These are phyloP conservation scores for Lactarius hatsudake DNA, from an alignment of 768 basidiomycete species.

Conservation along the genomic window DNA sequence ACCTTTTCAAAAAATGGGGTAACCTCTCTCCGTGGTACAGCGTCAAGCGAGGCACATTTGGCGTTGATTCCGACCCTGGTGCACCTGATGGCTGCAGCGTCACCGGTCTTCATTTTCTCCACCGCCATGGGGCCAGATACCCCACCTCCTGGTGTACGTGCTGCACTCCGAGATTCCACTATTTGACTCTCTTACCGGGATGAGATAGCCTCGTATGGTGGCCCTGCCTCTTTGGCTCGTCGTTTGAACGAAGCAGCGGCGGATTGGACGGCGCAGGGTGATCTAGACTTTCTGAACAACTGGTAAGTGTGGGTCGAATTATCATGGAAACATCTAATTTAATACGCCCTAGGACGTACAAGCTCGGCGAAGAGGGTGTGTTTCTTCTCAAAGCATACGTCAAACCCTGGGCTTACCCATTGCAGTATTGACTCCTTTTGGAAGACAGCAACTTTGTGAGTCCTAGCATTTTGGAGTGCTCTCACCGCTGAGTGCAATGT, in stretches of 20 bases:
- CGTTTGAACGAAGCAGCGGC: slow-evolving; percentile 53
- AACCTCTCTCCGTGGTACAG: slow-evolving; percentile 87
- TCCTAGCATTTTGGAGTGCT: slow-evolving; percentile 10
- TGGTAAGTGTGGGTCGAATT: slow-evolving; percentile 52
- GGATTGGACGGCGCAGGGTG: slow-evolving; percentile 62
- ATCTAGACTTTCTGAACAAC: slow-evolving; percentile 72
- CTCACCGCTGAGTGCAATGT: slow-evolving; percentile 1
- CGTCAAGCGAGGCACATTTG: slow-evolving; percentile 61
- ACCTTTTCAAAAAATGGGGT: slow-evolving; percentile 77
- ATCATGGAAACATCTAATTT: neutral
- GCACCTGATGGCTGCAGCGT: slow-evolving; percentile 67
- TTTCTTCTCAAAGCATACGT: neutral
- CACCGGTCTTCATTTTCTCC: slow-evolving; percentile 74
- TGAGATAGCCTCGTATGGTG: slow-evolving; percentile 54
- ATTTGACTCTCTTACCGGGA: slow-evolving; percentile 9
- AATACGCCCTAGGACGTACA: slow-evolving; percentile 64
- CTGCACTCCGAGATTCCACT: neutral
- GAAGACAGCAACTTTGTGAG: slow-evolving; percentile 80
- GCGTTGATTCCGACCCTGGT: slow-evolving; percentile 67
- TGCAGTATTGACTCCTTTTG: slow-evolving; percentile 84
- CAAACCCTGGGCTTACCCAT: slow-evolving; percentile 24
- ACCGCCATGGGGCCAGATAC: slow-evolving; percentile 77
- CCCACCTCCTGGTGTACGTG: slow-evolving; percentile 61
- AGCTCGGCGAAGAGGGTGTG: slow-evolving; percentile 81
- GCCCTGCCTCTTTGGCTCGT: slow-evolving; percentile 54